Conservation (phyloP, 2,329 filamentous ascomycete genomes). For the Aspergillus sclerotialis region DNA sequence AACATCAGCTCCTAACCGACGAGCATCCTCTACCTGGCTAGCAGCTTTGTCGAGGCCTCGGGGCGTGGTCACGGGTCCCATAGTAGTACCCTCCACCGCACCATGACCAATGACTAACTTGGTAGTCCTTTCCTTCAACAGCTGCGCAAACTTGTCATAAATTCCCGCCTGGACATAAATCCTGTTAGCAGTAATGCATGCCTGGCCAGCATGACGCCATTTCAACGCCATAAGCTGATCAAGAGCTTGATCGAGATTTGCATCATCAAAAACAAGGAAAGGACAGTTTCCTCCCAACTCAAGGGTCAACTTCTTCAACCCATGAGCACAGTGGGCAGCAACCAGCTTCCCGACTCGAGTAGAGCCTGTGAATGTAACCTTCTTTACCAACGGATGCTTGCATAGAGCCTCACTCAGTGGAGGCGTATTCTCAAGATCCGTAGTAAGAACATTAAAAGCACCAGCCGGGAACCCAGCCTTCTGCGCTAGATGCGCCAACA, state of each 20-base stretch:
- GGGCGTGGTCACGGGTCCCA: conserved; percentile 55
- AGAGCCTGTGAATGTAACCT: conserved; percentile 54
- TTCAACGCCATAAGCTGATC: conserved; percentile 35
- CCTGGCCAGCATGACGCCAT: conserved; percentile 38
- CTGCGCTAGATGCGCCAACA: conserved; percentile 46
- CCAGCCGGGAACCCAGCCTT: conserved; percentile 53
- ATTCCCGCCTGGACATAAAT: conserved; percentile 38
- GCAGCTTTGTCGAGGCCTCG: conserved; percentile 49
- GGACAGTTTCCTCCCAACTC: conserved; percentile 61
- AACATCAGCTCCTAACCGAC: conserved; percentile 55
- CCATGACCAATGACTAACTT: conserved; percentile 55
- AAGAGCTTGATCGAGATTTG: conserved; percentile 47
- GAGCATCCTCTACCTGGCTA: conserved; percentile 58
- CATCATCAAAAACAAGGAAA: conserved; percentile 59
- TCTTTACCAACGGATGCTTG: conserved; percentile 53
- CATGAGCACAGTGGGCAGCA: conserved; percentile 52
- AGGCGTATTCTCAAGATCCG: conserved; percentile 34
- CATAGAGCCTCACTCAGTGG: conserved; percentile 43
- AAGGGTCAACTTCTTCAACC: conserved; percentile 58
- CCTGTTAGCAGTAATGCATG: conserved; percentile 40
- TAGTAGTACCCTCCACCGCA: conserved; percentile 47
- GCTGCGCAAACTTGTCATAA: conserved; percentile 47
- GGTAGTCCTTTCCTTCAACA: conserved; percentile 47
- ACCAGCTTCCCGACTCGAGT: conserved; percentile 58
- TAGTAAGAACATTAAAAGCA: conserved; percentile 56